Evolutionary conservation across 2,329 filamentous ascomycete genomes (phyloP).

Genomic region (Colletotrichum cereale): DNA sequence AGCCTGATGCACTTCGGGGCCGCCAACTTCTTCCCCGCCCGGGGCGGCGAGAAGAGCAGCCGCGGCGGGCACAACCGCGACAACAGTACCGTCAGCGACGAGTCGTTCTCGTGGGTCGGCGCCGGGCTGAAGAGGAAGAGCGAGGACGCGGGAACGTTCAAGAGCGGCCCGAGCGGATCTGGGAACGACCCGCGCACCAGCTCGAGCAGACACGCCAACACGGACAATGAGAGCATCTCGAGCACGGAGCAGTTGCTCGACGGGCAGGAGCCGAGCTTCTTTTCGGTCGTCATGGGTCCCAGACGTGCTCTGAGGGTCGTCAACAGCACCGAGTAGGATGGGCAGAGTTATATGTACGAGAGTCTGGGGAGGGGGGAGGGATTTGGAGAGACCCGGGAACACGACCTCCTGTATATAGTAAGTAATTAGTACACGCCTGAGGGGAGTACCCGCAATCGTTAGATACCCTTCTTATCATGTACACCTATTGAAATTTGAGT

Average conservation of each 20-base stretch:
- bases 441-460: conserved; percentile 26
- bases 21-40: conserved; percentile 44
- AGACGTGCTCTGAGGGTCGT: conserved; percentile 77
- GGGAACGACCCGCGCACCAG: conserved; percentile 38
- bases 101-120: conserved; percentile 50
- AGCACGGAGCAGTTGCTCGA: conserved; percentile 69
- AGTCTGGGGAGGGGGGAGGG: background rate
- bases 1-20: conserved; percentile 54
- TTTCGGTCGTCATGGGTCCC: conserved; percentile 76
- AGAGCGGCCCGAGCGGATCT: conserved; percentile 33
- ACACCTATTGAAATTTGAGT: background rate
- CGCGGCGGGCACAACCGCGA: conserved; percentile 41
- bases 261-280: conserved; percentile 77
- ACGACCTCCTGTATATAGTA: conserved; percentile 24
- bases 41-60: conserved; percentile 28
- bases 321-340: conserved; percentile 59
- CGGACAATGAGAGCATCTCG: conserved; percentile 45
- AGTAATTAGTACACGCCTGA: too few species aligned
- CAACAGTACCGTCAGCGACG: conserved; percentile 42
- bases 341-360: background rate
- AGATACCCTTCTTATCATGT: conserved; percentile 37
- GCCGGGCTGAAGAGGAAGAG: conserved; percentile 43
- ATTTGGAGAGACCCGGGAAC: conserved; percentile 14
- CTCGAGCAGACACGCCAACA: conserved; percentile 44
- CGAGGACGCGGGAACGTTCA: conserved; percentile 34